Evolutionary conservation across 495 filamentous ascomycete genomes (phyloP).

Genomic region (Penicillium herquei): DNA sequence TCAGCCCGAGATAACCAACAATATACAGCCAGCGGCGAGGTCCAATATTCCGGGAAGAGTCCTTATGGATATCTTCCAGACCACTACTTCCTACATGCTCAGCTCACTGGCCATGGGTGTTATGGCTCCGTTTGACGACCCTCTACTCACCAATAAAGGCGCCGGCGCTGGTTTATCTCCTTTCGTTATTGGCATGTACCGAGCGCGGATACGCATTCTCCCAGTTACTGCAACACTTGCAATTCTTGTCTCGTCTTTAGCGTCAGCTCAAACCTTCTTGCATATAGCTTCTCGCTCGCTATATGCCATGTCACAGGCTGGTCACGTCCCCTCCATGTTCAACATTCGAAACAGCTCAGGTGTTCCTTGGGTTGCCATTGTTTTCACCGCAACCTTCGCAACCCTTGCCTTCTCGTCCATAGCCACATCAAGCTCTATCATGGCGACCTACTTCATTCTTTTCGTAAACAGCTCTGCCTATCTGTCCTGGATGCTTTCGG

Average conservation of each 20-base stretch:
- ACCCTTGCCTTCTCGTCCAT: constrained; percentile 36
- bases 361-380: constrained; percentile 49
- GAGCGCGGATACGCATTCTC: constrained; percentile 54
- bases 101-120: constrained; percentile 56
- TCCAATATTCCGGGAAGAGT: constrained; percentile 22
- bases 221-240: constrained; percentile 65
- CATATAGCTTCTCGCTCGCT: constrained; percentile 54
- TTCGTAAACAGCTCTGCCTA: constrained; percentile 59
- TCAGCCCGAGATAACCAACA: not conserved
- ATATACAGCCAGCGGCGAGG: not conserved
- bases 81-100: constrained; percentile 61
- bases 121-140: constrained; percentile 55
- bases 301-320: constrained; percentile 46
- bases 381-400: constrained; percentile 38
- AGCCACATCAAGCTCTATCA: constrained; percentile 26
- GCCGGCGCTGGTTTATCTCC: constrained; percentile 47
- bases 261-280: constrained; percentile 61
- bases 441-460: constrained; percentile 55
- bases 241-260: constrained; percentile 72
- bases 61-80: constrained; percentile 21
- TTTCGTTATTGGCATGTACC: constrained; percentile 33
- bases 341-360: constrained; percentile 39
- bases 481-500: constrained; percentile 58
- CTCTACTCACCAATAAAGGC: constrained; percentile 47
- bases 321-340: constrained; percentile 45